A percentile compares a stretch with the other conserved stretches of the same genome.
Evolutionary conservation across 129 eudicot species (phyloP).

Genomic region (Artemisia annua): DNA sequence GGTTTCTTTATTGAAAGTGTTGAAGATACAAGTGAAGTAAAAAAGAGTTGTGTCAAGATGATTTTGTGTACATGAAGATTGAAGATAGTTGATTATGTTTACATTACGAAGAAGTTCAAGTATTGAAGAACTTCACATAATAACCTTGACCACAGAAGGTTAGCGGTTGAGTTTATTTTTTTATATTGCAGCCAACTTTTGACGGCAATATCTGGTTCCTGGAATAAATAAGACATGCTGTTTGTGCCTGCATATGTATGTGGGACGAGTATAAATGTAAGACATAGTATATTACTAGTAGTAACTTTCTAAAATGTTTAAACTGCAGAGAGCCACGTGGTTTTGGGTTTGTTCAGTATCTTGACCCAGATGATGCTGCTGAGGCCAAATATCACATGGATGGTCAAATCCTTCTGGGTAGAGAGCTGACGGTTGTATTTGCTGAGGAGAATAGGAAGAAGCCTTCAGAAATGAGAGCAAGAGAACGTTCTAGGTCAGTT

Average conservation of each 20-base stretch:
- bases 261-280: not conserved
- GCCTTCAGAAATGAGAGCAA: constrained; percentile 80
- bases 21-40: constrained; percentile 60
- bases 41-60: constrained; percentile 41
- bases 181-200: not conserved
- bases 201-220: not conserved
- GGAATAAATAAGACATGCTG: not conserved
- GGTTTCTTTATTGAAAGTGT: constrained; percentile 47
- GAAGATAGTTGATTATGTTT: constrained; percentile 57
- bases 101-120: constrained; percentile 57
- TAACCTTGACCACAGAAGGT: constrained; percentile 65
- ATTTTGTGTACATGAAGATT: constrained; percentile 41
- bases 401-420: constrained; percentile 39
- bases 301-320: not conserved
- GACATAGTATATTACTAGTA: not conserved
- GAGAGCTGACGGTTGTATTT: constrained; percentile 40
- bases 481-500: constrained; percentile 60
- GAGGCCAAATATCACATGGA: constrained; percentile 45
- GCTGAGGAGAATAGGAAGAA: constrained; percentile 76
- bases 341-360: constrained; percentile 85
- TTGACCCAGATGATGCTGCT: constrained; percentile 45
- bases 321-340: constrained; percentile 80
- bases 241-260: not conserved
- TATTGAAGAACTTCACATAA: constrained; percentile 57
- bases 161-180: constrained; percentile 42